These are phyloP conservation scores for Dactylellina cionopaga DNA, from an alignment of 2,329 filamentous ascomycete genomes.

Conservation along the genomic window DNA sequence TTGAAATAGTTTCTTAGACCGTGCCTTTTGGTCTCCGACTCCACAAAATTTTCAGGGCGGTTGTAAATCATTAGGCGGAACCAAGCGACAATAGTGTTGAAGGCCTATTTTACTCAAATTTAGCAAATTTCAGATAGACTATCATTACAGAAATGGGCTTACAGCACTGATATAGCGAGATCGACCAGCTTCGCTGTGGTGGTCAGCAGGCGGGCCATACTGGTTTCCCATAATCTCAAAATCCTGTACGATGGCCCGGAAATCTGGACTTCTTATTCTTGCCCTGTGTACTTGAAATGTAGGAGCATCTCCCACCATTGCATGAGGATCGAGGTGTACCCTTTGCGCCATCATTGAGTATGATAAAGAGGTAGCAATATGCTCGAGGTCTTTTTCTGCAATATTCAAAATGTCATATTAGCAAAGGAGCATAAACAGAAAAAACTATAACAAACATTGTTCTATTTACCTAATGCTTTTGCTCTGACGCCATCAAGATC, in stretches of 20 bases:
- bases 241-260: slow-evolving; percentile 36
- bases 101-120: slow-evolving; percentile 12
- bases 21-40: slow-evolving; percentile 26
- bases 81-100: slow-evolving; percentile 43
- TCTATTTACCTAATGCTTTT: slow-evolving; percentile 34
- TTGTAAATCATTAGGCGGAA: slow-evolving; percentile 50
- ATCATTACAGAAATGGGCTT: background rate
- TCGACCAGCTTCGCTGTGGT: slow-evolving; percentile 35
- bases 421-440: background rate
- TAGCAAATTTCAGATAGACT: background rate
- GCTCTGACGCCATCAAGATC: slow-evolving; percentile 44
- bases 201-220: slow-evolving; percentile 45
- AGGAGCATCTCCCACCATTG: slow-evolving; percentile 47
- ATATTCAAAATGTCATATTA: background rate
- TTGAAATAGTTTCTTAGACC: slow-evolving; percentile 49
- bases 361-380: slow-evolving; percentile 42
- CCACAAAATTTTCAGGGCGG: slow-evolving; percentile 40
- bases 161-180: slow-evolving; percentile 41
- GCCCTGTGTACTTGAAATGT: slow-evolving; percentile 48
- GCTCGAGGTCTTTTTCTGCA: slow-evolving; percentile 39
- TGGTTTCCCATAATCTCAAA: slow-evolving; percentile 48
- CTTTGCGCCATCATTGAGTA: slow-evolving; percentile 50
- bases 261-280: slow-evolving; percentile 30
- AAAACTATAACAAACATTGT: background rate
- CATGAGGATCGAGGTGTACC: slow-evolving; percentile 44